Percentiles rank a stretch among this genome's conserved stretches.
Evolutionary conservation across 1,284 basidiomycete species (phyloP).

Genomic region (Apiotrichum gracile): DNA sequence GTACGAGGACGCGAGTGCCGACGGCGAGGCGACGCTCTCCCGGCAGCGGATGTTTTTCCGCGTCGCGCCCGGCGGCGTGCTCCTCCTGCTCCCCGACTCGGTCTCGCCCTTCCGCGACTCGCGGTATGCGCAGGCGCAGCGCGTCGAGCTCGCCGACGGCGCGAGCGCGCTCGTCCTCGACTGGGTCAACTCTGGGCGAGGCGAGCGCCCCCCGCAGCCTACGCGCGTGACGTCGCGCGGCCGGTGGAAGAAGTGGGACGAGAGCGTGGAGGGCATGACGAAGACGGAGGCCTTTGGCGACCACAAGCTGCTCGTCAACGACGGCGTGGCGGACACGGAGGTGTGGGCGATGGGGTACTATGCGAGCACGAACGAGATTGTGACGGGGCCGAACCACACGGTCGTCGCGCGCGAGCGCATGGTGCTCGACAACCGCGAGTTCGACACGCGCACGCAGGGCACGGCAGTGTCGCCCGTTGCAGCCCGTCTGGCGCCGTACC

Average conservation of each 20-base stretch:
- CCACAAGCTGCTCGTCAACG: too few relatives aligned
- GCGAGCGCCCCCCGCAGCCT: constrained; percentile 7
- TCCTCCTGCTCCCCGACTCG: constrained; percentile 82
- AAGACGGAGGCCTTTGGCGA: too few relatives aligned
- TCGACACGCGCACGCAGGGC: background rate
- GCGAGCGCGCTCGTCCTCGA: constrained; percentile 72
- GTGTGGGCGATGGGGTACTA: constrained; percentile 85
- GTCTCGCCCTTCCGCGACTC: constrained; percentile 86
- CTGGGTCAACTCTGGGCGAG: constrained; percentile 81
- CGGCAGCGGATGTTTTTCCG: constrained; percentile 53
- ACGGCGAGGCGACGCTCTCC: constrained; percentile 15
- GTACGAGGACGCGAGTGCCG: too few relatives aligned
- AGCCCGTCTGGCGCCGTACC: constrained; percentile 37
- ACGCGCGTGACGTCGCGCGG: background rate
- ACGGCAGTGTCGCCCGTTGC: constrained; percentile 13
- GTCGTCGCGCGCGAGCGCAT: constrained; percentile 17
- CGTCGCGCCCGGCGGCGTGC: constrained; percentile 53
- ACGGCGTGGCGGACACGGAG: constrained; percentile 55
- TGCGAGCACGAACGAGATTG: constrained; percentile 77
- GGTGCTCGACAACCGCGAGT: constrained; percentile 7
- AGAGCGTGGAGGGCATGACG: constrained; percentile 48
- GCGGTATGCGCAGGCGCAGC: constrained; percentile 73
- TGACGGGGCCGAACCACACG: constrained; percentile 48
- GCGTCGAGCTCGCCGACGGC: constrained; percentile 50
- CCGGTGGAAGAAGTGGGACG: background rate